phyloP scores from a whole-genome alignment of 192 early-diverging fungal species.

The Coemansia sp. region DNA sequence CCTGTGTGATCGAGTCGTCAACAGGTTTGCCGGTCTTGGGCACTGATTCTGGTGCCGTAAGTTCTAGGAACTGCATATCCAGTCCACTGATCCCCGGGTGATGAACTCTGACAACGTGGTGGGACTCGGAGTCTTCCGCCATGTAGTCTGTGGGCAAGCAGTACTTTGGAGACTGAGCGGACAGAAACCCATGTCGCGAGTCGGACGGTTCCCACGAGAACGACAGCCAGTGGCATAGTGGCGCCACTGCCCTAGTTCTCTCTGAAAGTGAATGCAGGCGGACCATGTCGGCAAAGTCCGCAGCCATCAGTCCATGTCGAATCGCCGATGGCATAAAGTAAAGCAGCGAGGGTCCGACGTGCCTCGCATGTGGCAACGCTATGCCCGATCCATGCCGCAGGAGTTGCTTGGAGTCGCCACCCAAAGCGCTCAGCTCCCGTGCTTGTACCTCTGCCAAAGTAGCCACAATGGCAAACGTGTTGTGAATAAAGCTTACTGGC shows the following conservation, averaged over 20 bases:
- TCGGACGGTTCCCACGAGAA: conserved; percentile 38
- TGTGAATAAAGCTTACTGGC: conserved; percentile 41
- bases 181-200: conserved; percentile 24
- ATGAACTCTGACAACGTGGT: conserved; percentile 4
- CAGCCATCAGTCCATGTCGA: conserved; percentile 2
- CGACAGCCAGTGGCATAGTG: conserved; percentile 23
- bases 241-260: not conserved
- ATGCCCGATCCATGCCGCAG: conserved; percentile 31
- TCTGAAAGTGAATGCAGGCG: not conserved
- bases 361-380: conserved; percentile 30
- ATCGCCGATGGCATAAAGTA: conserved; percentile 26
- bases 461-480: conserved; percentile 30
- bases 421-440: conserved; percentile 30
- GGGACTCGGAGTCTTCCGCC: conserved; percentile 20
- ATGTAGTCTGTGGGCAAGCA: conserved; percentile 15
- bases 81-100: conserved; percentile 37
- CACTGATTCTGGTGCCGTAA: not conserved
- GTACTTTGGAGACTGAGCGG: conserved; percentile 13
- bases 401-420: conserved; percentile 17
- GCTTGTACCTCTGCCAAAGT: conserved; percentile 37
- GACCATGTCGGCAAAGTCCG: conserved; percentile 14
- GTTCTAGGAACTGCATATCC: conserved; percentile 32
- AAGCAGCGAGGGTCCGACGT: conserved; percentile 35
- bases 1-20: not conserved
- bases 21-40: not conserved